Evolutionary conservation across 1,284 basidiomycete species (phyloP), one percentile per base, ranked within the genome.

Genomic region (Fomitopsis palustris): DNA sequence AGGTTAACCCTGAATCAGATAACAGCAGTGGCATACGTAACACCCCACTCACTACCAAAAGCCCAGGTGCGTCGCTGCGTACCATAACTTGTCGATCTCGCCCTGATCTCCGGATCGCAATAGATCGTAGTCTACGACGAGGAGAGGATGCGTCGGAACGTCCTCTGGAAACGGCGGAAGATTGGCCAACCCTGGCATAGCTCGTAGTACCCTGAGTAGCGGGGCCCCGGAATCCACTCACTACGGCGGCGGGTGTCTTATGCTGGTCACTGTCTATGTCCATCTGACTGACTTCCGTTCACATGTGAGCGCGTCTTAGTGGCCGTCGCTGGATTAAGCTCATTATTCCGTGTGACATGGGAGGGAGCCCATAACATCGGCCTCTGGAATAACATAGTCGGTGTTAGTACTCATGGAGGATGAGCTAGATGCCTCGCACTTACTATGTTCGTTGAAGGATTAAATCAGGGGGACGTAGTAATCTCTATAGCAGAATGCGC

Each of bases 121-220:
- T n/a, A 68, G 65, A 29, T 64, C 58, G 57, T 69, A 76, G 63
- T 76, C 75, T 27, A 77, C 65, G 23, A 77, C 65, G 29, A 75
- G 68, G 4, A 77, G 62, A 0, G 75, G 74, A 43, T 74, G 73
- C 8, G 71, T 72, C 3, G 72, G 67, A 8, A 74, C 67, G 54
- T 74, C 70, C 9, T 71, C 68, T 2, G 75, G 75, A 60, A 76
- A 77, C 3, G 72, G 71, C 2, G 71, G 71, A 53, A 17, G 23
- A 10, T 42, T 33, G 3, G 56, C 53, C 23, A 58, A 39, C 17
- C 45, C 56, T 1, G 56, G 56, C 56, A 58, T 61, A 21, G 21
- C 33, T 23, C 25, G 31, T 21, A 41, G 31, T 37, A 29, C 17
- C 31, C 31, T 23, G 10, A 3, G 49, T 14, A 19, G 25, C 25